Conservation (phyloP, 2,329 filamentous ascomycete genomes). For the Trichophyton mentagrophytes region DNA sequence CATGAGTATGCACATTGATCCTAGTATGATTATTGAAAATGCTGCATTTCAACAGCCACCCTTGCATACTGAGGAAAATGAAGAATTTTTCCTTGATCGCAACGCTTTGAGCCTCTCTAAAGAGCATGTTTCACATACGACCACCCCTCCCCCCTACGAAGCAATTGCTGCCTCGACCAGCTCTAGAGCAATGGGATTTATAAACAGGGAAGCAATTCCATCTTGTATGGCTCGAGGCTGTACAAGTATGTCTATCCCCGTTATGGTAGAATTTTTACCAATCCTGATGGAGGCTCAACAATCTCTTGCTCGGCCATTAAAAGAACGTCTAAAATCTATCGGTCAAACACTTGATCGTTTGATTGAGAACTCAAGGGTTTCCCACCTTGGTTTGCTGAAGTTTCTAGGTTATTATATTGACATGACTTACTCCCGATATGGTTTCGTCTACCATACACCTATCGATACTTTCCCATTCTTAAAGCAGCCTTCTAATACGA, state of each 20-base stretch:
- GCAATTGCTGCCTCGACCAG: conserved; percentile 31
- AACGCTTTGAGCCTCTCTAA: conserved; percentile 27
- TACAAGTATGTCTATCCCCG: conserved; percentile 27
- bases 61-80: conserved; percentile 4
- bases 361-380: conserved; percentile 30
- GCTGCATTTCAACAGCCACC: neutral
- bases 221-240: conserved; percentile 20
- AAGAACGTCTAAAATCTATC: conserved; percentile 25
- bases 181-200: conserved; percentile 30
- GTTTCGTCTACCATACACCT: conserved; percentile 49
- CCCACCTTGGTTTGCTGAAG: conserved; percentile 30
- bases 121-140: conserved; percentile 26
- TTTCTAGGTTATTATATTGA: conserved; percentile 44
- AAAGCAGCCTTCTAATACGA: conserved; percentile 27
- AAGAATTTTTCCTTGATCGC: conserved; percentile 29
- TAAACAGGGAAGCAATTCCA: conserved; percentile 27
- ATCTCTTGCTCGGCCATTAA: conserved; percentile 18
- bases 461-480: conserved; percentile 35
- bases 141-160: conserved; percentile 32
- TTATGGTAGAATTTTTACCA: conserved; percentile 32
- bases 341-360: conserved; percentile 29
- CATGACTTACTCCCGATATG: conserved; percentile 45
- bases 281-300: conserved; percentile 28
- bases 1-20: conserved; percentile 11
- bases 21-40: neutral